These are phyloP conservation scores for Neonectria neomacrospora DNA, from an alignment of 2,329 filamentous ascomycete genomes.

Conservation along the genomic window DNA sequence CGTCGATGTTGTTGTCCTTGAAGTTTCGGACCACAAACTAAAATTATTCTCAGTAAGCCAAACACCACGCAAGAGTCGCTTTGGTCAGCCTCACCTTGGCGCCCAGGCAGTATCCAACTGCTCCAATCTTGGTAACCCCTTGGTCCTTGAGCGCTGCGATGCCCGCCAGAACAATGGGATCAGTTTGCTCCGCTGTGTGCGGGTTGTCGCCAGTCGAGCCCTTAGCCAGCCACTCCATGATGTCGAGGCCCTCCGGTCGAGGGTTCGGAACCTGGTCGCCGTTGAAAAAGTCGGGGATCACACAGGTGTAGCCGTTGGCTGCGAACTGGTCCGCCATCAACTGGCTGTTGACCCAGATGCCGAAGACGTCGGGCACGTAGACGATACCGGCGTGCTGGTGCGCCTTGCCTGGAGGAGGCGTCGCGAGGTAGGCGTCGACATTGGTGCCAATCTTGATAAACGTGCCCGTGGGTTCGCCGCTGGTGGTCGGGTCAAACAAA, in stretches of 20 bases:
- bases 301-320: slow-evolving; percentile 52
- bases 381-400: slow-evolving; percentile 48
- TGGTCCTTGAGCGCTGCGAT: slow-evolving; percentile 67
- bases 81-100: slow-evolving; percentile 60
- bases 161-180: slow-evolving; percentile 48
- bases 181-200: slow-evolving; percentile 48
- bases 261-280: slow-evolving; percentile 48
- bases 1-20: slow-evolving; percentile 64
- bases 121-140: slow-evolving; percentile 64
- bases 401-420: slow-evolving; percentile 48
- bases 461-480: slow-evolving; percentile 61
- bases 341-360: slow-evolving; percentile 54
- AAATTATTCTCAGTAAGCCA: neutral
- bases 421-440: slow-evolving; percentile 63
- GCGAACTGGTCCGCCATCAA: slow-evolving; percentile 56
- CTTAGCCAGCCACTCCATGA: slow-evolving; percentile 50
- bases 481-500: slow-evolving; percentile 39
- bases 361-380: slow-evolving; percentile 52
- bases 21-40: slow-evolving; percentile 77
- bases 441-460: slow-evolving; percentile 57
- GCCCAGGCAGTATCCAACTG: slow-evolving; percentile 74
- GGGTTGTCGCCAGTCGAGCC: slow-evolving; percentile 62
- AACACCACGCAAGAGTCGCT: neutral
- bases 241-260: slow-evolving; percentile 43
- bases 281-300: slow-evolving; percentile 54